These are phyloP conservation scores for Micromonas commoda DNA, from an alignment of 139 green algal genomes.

Conservation along the genomic window DNA sequence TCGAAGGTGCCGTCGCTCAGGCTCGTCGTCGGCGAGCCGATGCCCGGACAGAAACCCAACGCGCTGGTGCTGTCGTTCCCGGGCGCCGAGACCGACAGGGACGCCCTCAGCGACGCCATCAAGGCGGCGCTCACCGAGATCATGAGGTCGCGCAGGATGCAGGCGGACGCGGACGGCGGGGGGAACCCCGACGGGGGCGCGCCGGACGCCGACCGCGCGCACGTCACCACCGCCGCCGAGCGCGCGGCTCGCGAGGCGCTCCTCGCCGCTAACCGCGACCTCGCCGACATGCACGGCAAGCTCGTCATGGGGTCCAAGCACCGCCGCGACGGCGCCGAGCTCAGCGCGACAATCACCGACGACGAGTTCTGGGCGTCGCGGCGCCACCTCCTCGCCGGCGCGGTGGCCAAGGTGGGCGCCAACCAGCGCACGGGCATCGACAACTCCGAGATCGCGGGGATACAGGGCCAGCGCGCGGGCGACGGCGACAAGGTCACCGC, in stretches of 20 bases:
- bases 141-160: no score
- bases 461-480: neutral
- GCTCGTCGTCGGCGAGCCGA: neutral
- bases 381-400: neutral
- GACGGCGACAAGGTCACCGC: constrained; percentile 5
- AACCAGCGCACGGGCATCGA: neutral
- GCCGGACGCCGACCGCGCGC: neutral
- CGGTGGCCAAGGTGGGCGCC: neutral
- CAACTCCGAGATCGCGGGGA: neutral
- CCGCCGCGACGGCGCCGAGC: neutral
- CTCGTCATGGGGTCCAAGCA: neutral
- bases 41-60: neutral
- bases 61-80: neutral
- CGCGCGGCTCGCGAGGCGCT: neutral
- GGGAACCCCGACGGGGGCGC: no score
- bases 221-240: neutral
- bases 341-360: neutral
- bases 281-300: neutral
- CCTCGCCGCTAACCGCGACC: constrained; percentile 1
- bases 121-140: neutral
- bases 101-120: neutral
- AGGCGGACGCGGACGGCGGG: no score
- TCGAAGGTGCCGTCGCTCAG: neutral
- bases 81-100: neutral
- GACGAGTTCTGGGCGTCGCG: constrained; percentile 16